Evolutionary conservation across 2,329 filamentous ascomycete genomes (phyloP).

Genomic region (Sarocladium oryzae): DNA sequence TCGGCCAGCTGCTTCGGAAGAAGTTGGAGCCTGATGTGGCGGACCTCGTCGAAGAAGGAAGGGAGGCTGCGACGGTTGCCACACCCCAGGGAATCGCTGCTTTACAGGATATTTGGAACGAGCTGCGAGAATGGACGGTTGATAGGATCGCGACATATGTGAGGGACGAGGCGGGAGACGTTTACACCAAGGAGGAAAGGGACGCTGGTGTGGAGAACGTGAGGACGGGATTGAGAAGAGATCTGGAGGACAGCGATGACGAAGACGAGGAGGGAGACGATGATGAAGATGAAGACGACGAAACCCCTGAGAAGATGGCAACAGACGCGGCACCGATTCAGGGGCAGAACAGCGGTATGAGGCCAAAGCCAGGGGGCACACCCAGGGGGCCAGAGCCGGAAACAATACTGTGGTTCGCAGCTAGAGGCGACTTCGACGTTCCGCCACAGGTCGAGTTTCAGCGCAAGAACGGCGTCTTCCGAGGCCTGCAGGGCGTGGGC

Average conservation of each 20-base stretch:
- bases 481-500: conserved; percentile 28
- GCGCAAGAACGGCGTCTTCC: conserved; percentile 26
- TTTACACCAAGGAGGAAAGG: conserved; percentile 67
- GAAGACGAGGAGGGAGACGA: conserved; percentile 52
- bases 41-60: conserved; percentile 61
- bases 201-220: conserved; percentile 61
- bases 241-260: conserved; percentile 42
- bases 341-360: not conserved
- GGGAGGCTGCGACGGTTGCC: conserved; percentile 35
- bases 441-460: conserved; percentile 38
- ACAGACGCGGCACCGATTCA: conserved; percentile 17
- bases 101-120: conserved; percentile 52
- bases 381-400: conserved; percentile 36
- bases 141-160: conserved; percentile 35
- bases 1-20: conserved; percentile 69
- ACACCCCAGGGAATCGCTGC: conserved; percentile 37
- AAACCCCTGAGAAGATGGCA: conserved; percentile 41
- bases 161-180: conserved; percentile 43
- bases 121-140: conserved; percentile 34
- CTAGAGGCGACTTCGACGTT: conserved; percentile 37
- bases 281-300: conserved; percentile 43
- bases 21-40: conserved; percentile 76
- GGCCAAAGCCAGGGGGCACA: conserved; percentile 17
- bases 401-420: conserved; percentile 39
- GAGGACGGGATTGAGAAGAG: conserved; percentile 60